phyloP scores from a whole-genome alignment of 208 protist species.

The Trichomonas gallinae region DNA sequence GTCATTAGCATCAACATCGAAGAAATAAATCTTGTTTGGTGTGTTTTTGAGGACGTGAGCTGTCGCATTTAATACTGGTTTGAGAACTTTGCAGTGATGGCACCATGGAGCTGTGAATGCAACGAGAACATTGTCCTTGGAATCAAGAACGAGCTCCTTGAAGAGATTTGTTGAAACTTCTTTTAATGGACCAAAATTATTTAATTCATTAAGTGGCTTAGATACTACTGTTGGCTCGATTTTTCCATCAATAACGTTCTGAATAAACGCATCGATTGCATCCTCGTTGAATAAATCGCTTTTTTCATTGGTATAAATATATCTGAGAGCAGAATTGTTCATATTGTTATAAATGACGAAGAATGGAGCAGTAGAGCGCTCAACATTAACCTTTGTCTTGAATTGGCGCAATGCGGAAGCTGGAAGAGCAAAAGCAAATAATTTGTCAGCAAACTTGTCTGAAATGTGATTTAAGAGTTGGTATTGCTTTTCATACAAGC shows the following conservation, averaged over 20 bases:
- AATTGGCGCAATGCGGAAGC: no score
- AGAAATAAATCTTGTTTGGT: background rate
- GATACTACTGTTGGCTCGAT: background rate
- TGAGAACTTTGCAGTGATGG: background rate
- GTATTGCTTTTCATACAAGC: background rate
- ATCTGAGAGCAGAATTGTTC: background rate
- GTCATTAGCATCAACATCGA: background rate
- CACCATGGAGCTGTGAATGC: conserved; percentile 7
- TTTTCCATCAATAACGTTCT: background rate
- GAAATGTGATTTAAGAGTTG: background rate
- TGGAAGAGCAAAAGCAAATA: background rate
- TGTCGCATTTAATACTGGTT: background rate
- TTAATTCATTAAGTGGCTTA: background rate
- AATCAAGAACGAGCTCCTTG: background rate
- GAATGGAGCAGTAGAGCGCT: background rate
- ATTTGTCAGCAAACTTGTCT: background rate
- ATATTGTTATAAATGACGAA: background rate
- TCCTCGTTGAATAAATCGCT: background rate
- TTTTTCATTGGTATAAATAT: background rate
- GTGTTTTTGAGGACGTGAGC: background rate
- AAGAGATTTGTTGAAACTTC: background rate
- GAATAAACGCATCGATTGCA: background rate
- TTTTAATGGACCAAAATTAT: background rate
- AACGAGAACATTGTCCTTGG: background rate
- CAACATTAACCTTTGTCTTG: background rate